Base-by-base conservation (phyloP, 352 stramenopile genomes). In the Pythium insidiosum region DNA sequence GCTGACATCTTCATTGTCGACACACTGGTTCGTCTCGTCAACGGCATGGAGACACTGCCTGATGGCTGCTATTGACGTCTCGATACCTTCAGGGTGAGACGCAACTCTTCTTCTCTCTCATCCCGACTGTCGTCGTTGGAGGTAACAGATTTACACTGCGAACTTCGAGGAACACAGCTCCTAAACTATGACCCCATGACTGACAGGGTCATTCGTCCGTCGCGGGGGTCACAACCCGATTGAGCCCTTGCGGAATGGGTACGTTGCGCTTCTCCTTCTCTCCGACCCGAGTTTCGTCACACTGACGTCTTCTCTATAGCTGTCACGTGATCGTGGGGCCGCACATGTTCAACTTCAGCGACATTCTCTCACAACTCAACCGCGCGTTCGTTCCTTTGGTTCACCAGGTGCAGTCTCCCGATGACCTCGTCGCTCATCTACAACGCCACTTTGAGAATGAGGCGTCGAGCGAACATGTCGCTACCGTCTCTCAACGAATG, bases 171-270 rank as follows among this genome's bases (percentile, higher is more conserved):
- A 7, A 5, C 18, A 5, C 21, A 6, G 5, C 2, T n/a, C 12
- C 11, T 22, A 33, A 20, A 10, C 12, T 22, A 15, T 26, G 12
- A n/a, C 44, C n/a, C 29, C n/a, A 23, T 53, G 12, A 18, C 20
- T 30, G 12, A 13, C 41, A 83, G 73, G 78, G 7, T 68, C 74
- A 11, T 80, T 90, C 31, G 63, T 76, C 12, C 53, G 51, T 15
- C 61, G 68, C 13, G 78, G 78, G 9, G 78, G 78, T 16, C 78
- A 90, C 49, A 90, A 90, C 26, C 69, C 74, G 11, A 79, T 90
- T 38, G 78, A 90, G 38, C 73, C 78, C 7, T 48, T 90, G 22
- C 66, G 68, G 44, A 61, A 70, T 45, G 73, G 70, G 67, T 84
- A 40, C 18, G 51, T 50, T 9, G 0, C 31, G 19, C n/a, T 39